Percentiles rank a stretch among this genome's conserved stretches.
These are phyloP conservation scores for Neofusicoccum kwambonambiense DNA, from an alignment of 2,329 filamentous ascomycete species.

Conservation along the genomic window DNA sequence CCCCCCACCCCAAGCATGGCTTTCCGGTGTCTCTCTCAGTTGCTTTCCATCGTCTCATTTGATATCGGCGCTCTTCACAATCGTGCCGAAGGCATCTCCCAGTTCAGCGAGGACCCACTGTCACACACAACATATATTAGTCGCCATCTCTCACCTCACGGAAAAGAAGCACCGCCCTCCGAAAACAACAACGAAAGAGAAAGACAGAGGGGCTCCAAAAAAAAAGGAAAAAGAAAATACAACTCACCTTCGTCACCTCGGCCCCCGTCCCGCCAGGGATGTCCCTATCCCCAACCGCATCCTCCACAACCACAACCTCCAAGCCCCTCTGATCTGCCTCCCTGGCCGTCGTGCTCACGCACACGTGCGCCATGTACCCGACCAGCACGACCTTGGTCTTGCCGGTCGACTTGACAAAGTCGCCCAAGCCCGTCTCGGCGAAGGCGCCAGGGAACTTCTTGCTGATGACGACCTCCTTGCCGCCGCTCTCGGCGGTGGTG, in stretches of 20 bases:
- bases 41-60: constrained; percentile 28
- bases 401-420: constrained; percentile 51
- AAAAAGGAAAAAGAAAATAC: constrained; percentile 1
- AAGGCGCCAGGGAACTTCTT: constrained; percentile 63
- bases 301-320: constrained; percentile 61
- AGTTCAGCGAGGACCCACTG: constrained; percentile 58
- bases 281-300: constrained; percentile 65
- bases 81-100: constrained; percentile 62
- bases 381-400: constrained; percentile 61
- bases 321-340: constrained; percentile 61
- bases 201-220: neutral
- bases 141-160: neutral
- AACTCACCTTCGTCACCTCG: constrained; percentile 48
- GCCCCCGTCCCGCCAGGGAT: constrained; percentile 61
- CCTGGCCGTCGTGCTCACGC: constrained; percentile 62
- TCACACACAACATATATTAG: no score
- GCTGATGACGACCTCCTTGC: constrained; percentile 52
- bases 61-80: constrained; percentile 54
- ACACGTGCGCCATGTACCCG: constrained; percentile 66
- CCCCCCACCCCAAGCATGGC: neutral
- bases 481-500: constrained; percentile 28
- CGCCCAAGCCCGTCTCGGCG: constrained; percentile 58
- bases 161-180: neutral
- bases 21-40: neutral
- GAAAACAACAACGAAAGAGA: neutral